Conservation (phyloP, 2,329 filamentous ascomycete genomes). For the Cordyceps cateniannulata region DNA sequence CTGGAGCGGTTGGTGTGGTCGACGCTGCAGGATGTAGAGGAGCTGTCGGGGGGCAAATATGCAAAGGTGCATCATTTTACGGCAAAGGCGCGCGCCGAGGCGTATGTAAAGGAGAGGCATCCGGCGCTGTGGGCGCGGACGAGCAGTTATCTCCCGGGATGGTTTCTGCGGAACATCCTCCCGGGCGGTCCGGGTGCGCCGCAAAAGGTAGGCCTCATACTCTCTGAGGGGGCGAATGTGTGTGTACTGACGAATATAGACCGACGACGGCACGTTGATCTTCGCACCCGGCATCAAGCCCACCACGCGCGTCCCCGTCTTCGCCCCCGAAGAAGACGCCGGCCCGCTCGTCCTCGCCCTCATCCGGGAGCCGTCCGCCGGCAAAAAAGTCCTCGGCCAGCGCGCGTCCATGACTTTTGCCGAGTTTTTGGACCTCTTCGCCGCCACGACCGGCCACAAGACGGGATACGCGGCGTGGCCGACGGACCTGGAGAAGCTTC, state of each 20-base stretch:
- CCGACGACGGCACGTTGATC: constrained; percentile 15
- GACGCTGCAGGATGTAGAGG: constrained; percentile 27
- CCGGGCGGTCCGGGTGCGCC: background rate
- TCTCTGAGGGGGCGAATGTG: background rate
- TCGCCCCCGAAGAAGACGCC: constrained; percentile 21
- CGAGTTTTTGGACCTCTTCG: constrained; percentile 17
- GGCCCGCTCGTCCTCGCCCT: constrained; percentile 20
- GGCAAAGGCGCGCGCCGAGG: constrained; percentile 29
- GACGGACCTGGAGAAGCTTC: background rate
- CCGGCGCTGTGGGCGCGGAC: constrained; percentile 20
- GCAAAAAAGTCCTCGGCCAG: constrained; percentile 20
- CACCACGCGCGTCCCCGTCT: constrained; percentile 18
- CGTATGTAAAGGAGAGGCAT: constrained; percentile 19
- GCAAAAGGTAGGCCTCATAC: constrained; percentile 11
- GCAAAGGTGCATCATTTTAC: constrained; percentile 35
- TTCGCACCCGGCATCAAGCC: constrained; percentile 15
- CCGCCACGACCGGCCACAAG: constrained; percentile 14
- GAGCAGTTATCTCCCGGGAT: constrained; percentile 16
- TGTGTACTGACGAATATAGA: constrained; percentile 8
- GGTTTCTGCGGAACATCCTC: constrained; percentile 17
- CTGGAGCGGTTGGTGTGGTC: constrained; percentile 35
- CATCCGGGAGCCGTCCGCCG: constrained; percentile 14
- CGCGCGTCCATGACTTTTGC: constrained; percentile 18
- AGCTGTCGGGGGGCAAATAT: constrained; percentile 35
- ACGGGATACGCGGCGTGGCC: constrained; percentile 9